Conservation (phyloP, 805 yeast genomes). For the Ogataea pignaliae region DNA sequence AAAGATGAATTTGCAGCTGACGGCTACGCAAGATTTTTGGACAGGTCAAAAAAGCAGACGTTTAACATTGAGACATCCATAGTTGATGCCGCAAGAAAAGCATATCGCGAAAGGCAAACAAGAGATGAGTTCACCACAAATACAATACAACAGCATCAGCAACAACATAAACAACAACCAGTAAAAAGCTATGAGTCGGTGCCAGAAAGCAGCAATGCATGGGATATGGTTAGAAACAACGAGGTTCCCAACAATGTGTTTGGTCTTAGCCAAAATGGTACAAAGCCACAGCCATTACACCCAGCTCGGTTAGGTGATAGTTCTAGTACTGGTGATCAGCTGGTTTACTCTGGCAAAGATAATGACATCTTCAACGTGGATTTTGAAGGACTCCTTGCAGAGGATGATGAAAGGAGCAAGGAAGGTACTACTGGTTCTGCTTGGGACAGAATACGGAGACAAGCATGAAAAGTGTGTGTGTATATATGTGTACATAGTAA, state of each 20-base stretch:
- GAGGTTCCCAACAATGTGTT: neutral
- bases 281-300: too few relatives aligned
- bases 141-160: neutral
- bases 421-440: constrained; percentile 10
- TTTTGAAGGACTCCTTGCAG: too few relatives aligned
- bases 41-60: constrained; percentile 2
- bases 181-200: too few relatives aligned
- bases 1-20: neutral
- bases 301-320: too few relatives aligned
- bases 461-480: neutral
- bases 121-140: neutral
- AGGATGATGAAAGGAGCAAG: constrained; percentile 1
- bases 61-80: neutral
- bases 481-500: neutral
- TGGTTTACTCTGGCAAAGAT: too few relatives aligned
- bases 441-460: constrained; percentile 23
- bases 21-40: neutral
- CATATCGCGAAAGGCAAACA: constrained; percentile 4
- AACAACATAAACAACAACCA: neutral
- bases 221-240: constrained; percentile 20
- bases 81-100: neutral
- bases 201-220: constrained; percentile 6
- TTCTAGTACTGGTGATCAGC: too few relatives aligned
- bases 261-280: too few relatives aligned
- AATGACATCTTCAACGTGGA: too few relatives aligned